These are phyloP conservation scores for Suhomyces chickasaworum DNA, from an alignment of 1,139 yeast genomes.

Conservation along the genomic window DNA sequence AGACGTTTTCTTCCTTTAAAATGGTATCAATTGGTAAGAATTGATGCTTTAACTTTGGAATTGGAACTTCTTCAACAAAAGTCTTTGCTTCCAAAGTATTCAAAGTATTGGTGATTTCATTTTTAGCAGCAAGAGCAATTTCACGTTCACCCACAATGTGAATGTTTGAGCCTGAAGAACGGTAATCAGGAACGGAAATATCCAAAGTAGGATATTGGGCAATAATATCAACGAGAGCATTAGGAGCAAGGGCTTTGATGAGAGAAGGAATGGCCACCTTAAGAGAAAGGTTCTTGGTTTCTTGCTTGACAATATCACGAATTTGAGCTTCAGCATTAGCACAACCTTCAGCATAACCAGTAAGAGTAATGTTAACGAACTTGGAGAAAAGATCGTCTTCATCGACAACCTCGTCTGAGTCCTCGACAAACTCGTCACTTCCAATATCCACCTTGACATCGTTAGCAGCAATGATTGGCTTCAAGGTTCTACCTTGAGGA, in stretches of 20 bases:
- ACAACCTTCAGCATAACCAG: slow-evolving; percentile 87
- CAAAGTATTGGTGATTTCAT: slow-evolving; percentile 49
- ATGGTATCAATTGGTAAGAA: slow-evolving; percentile 49
- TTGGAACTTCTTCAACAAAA: slow-evolving; percentile 41
- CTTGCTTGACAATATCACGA: slow-evolving; percentile 71
- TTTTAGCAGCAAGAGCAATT: slow-evolving; percentile 51
- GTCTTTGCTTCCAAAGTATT: slow-evolving; percentile 45
- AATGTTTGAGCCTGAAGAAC: slow-evolving; percentile 35
- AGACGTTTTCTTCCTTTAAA: slow-evolving; percentile 57
- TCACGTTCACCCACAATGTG: slow-evolving; percentile 67
- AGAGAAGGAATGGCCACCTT: slow-evolving; percentile 49
- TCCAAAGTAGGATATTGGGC: slow-evolving; percentile 31
- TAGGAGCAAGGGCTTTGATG: slow-evolving; percentile 55
- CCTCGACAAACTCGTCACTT: slow-evolving; percentile 36
- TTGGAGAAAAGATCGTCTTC: slow-evolving; percentile 56
- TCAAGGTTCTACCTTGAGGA: slow-evolving; percentile 79
- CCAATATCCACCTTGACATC: slow-evolving; percentile 79
- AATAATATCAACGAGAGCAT: slow-evolving; percentile 26
- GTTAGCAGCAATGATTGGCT: slow-evolving; percentile 71
- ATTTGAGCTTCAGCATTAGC: slow-evolving; percentile 72
- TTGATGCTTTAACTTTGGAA: slow-evolving; percentile 47
- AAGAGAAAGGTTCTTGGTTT: slow-evolving; percentile 59
- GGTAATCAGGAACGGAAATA: slow-evolving; percentile 36
- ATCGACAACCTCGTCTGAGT: slow-evolving; percentile 20
- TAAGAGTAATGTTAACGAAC: slow-evolving; percentile 61